Conservation (phyloP, 2,329 filamentous ascomycete species). For the Xylariaceae sp. region DNA sequence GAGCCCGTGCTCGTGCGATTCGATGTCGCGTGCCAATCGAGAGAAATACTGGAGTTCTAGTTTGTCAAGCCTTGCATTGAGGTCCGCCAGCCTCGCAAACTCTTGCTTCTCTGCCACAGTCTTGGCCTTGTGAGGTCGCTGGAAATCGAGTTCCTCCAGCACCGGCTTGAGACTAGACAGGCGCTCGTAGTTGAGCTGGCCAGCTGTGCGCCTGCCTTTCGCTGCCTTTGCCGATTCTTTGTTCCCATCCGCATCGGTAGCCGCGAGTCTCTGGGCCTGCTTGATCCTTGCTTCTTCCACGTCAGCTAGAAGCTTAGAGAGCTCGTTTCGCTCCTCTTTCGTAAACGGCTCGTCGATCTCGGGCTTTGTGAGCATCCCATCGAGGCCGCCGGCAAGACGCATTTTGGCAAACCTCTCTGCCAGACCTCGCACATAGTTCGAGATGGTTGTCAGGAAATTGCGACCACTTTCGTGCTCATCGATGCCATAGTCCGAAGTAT, state of each 20-base stretch:
- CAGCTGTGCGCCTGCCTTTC: slow-evolving; percentile 1
- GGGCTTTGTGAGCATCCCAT: slow-evolving; percentile 30
- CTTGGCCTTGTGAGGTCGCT: slow-evolving; percentile 15
- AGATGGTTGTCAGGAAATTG: slow-evolving; percentile 73
- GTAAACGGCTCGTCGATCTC: slow-evolving; percentile 6
- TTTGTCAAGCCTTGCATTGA: slow-evolving; percentile 11
- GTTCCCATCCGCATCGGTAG: neutral
- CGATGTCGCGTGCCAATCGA: slow-evolving; percentile 18
- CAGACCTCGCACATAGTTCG: slow-evolving; percentile 60
- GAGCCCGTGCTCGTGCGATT: slow-evolving; percentile 26
- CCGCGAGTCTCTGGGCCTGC: slow-evolving; percentile 5
- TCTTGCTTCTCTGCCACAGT: slow-evolving; percentile 16
- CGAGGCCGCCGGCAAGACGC: slow-evolving; percentile 47
- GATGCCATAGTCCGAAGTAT: slow-evolving; percentile 61
- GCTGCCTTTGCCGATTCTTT: neutral
- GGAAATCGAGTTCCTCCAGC: slow-evolving; percentile 15
- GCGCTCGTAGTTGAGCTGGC: slow-evolving; percentile 7
- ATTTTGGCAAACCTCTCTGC: slow-evolving; percentile 55
- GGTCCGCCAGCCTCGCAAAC: slow-evolving; percentile 11
- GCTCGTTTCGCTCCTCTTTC: slow-evolving; percentile 6
- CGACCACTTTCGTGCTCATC: slow-evolving; percentile 79
- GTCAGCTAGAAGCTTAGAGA: slow-evolving; percentile 10
- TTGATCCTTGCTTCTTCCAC: slow-evolving; percentile 11
- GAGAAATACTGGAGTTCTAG: slow-evolving; percentile 15
- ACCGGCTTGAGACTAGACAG: slow-evolving; percentile 12